Evolutionary conservation across 257 asterid genomes (phyloP), one percentile per base, ranked within the genome.

Genomic region (Oldenlandia corymbosa): DNA sequence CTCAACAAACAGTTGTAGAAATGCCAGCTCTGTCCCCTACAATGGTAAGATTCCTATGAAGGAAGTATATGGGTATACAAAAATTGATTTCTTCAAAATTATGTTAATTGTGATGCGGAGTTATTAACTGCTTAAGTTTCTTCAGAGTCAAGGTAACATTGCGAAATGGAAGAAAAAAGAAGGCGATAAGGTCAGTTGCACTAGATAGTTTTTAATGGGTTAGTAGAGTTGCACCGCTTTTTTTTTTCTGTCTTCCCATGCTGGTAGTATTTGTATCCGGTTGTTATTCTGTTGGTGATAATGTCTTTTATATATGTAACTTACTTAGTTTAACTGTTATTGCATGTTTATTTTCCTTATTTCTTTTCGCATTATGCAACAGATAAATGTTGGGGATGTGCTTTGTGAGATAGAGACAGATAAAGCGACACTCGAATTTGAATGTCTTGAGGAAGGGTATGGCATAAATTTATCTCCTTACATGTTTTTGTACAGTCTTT

Each of bases 11-110:
- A 2, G 90, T 84, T 64, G 62, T 93, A 72, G 83, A 83, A 70
- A 93, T 93, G 99, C 99, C 99, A 14, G 96, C 99, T 63, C 78
- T 93, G 76, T 93, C 99, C 52, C 99, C 97, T 70, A 93, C 99
- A 61, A 93, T 93, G 99, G 99, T 93, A 84, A 79, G 73, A 64
- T 73, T 79, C 41, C 52, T 75, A 24, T 51, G 27, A 31, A 20
- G 62, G 62, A 53, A 17, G 32, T 48, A 50, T 41, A 37, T 64
- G 26, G 49, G 56, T 1, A 45, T 36, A 49, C 13, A 12, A 24
- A 45, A 66, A 50, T 21, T 47, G 70, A 57, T 39, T 50, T 5
- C 60, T 37, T 36, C 10, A 16, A 10, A 3, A n/a, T 45, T 7
- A 34, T 36, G 36, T n/a, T 12, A 18, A 36, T 4, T n/a, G 32